Evolutionary conservation across 805 yeast species (phyloP).

Genomic region (Suhomyces vadensis): DNA sequence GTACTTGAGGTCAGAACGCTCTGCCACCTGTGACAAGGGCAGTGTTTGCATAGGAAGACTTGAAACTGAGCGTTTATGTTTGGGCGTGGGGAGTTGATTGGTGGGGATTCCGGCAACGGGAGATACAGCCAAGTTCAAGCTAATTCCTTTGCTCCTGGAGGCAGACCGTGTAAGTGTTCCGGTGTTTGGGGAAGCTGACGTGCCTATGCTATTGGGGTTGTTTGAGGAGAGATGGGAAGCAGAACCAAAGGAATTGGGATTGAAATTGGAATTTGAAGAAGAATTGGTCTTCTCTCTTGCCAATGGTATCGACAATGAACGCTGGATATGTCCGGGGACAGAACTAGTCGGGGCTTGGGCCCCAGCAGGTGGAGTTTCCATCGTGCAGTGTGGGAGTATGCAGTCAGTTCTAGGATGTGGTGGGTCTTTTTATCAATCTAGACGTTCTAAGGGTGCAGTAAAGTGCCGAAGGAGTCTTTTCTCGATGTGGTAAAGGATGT

Average conservation of each 20-base stretch:
- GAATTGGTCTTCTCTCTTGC: neutral
- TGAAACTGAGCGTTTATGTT: slow-evolving; percentile 2
- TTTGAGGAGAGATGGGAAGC: neutral
- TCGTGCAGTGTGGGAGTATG: too few species aligned
- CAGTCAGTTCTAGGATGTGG: too few species aligned
- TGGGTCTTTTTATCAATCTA: too few species aligned
- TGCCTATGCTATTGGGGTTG: neutral
- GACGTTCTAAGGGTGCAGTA: too few species aligned
- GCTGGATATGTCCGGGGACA: neutral
- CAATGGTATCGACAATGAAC: neutral
- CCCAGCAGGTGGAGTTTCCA: slow-evolving; percentile 1
- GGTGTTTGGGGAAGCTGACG: neutral
- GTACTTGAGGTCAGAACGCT: slow-evolving; percentile 19
- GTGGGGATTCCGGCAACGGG: slow-evolving; percentile 16
- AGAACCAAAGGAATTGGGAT: neutral
- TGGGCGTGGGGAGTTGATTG: neutral
- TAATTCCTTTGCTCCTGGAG: slow-evolving; percentile 33
- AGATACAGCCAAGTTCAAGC: slow-evolving; percentile 33
- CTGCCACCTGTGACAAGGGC: slow-evolving; percentile 4
- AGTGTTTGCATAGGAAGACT: neutral
- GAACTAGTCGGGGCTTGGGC: neutral
- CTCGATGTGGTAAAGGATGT: too few species aligned
- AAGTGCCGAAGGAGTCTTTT: too few species aligned
- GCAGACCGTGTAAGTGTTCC: slow-evolving; percentile 5
- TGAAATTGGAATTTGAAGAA: too few species aligned